Base-by-base conservation (phyloP, 2,329 filamentous ascomycete species). In the Penicillium sp. region DNA sequence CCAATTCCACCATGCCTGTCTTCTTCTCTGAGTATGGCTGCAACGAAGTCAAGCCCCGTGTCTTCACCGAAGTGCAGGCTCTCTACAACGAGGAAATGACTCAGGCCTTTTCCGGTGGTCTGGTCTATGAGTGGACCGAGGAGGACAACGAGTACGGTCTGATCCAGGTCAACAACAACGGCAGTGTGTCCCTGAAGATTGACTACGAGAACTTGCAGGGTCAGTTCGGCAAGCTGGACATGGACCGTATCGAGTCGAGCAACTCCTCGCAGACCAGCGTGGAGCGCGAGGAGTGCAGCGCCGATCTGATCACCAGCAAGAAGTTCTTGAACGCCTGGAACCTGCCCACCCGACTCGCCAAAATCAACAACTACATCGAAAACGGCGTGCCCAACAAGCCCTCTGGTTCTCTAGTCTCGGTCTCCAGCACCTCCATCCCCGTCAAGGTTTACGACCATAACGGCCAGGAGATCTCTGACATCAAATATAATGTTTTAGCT, bases 291-390 rank as follows among this genome's bases (percentile, higher is more conserved):
- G 78, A 73, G 50, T 97, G 93, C 78, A 76, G 75, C 56, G 53
- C 78, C 26, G 80, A 77, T 54, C 78, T 96, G 47, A 92, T 97
- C 74, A 80, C 78, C 58, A 75, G 80, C 53, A 56, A 62, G 27
- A 82, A 80, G 55, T 96, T 96, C 79, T 83, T 82, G 73, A 86
- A 77, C 70, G 88, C 90, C 79, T 97, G 96, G 77, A 87, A 86
- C 39, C 77, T 96, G 51, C 92, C 88, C 41, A 74, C 66, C 3
- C 78, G 84, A 5, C 91, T 91, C 10, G 77, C 82, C 3, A 88
- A 86, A 59, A 86, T 85, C 32, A 78, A 86, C 54, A 79, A 82
- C 39, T 79, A 96, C 65, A 93, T 97, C 68, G 79, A 89, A 60
- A 84, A 88, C 42, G 92, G 93, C 56, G 83, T 96, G 54, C 76